A percentile compares a stretch with the other conserved stretches of the same genome.
Conservation (phyloP, 2,329 filamentous ascomycete species). For the Talaromyces sp. region DNA sequence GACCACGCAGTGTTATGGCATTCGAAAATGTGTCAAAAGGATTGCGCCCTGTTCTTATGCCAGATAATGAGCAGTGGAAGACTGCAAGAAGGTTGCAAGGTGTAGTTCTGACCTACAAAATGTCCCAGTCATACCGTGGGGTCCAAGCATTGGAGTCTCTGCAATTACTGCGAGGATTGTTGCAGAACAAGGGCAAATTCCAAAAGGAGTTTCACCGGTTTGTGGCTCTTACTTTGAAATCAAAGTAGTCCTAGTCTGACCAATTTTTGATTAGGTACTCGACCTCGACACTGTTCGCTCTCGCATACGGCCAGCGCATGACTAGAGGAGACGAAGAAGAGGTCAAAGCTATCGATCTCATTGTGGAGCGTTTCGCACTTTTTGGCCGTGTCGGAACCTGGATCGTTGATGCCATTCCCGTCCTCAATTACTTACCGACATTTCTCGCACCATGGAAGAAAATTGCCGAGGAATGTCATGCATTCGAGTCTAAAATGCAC, state of each 20-base stretch:
- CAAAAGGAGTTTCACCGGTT: neutral
- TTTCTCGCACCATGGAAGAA: slow-evolving; percentile 16
- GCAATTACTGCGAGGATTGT: slow-evolving; percentile 43
- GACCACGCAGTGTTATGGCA: slow-evolving; percentile 28
- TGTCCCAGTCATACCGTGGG: slow-evolving; percentile 36
- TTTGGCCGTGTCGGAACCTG: neutral
- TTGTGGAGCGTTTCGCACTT: slow-evolving; percentile 33
- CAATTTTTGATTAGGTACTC: neutral
- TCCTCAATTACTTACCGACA: slow-evolving; percentile 8
- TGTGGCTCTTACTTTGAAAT: neutral
- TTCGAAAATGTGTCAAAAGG: slow-evolving; percentile 22
- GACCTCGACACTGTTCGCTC: slow-evolving; percentile 35
- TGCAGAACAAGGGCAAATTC: slow-evolving; percentile 22
- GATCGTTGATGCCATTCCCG: slow-evolving; percentile 6
- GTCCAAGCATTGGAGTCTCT: slow-evolving; percentile 49
- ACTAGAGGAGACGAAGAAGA: slow-evolving; percentile 37
- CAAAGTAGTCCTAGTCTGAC: neutral
- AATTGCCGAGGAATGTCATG: slow-evolving; percentile 18
- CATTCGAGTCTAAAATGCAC: slow-evolving; percentile 18
- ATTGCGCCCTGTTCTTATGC: slow-evolving; percentile 47
- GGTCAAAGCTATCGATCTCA: neutral
- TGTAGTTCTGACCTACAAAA: slow-evolving; percentile 42
- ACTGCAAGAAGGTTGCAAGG: slow-evolving; percentile 37
- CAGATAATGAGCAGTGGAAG: slow-evolving; percentile 49
- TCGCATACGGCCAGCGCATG: slow-evolving; percentile 52